Base-by-base conservation (phyloP, 768 basidiomycete species). In the Lentinula sp. region DNA sequence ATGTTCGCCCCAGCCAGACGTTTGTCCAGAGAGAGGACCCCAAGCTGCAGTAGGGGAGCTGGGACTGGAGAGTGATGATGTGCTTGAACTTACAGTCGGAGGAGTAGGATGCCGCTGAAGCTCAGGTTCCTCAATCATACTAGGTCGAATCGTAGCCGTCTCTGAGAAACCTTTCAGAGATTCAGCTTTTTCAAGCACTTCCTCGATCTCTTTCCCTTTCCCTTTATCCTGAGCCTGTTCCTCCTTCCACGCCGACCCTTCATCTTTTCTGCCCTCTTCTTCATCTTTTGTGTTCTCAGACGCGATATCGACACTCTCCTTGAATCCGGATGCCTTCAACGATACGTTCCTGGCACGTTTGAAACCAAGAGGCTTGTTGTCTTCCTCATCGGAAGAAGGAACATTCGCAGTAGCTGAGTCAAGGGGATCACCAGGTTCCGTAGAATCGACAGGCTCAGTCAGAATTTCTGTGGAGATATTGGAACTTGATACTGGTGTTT, bases 1-100 rank as follows among this genome's bases (percentile, higher is more conserved):
- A 55, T 78, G 76, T 28, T 79, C 76, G 23, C 74, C 72, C 87
- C 88, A 90, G 16, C 77, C 81, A 2, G 52, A 32, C 16, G 33
- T 54, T 36, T 20, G 53, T 18, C 32, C 54, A 20, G 70, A 63
- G n/a, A 63, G 53, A 35, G 62, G 58, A 16, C 62, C 63, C 56
- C 39, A 76, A 54, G 12, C 66, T 61, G 62, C 55, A 4, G 55
- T 32, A 6, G 55, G 41, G 36, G 50, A 60, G 15, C n/a, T 46
- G 16, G 41, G 50, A 41, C 33, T 35, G 41, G 45, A 57, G 3
- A 36, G 13, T 6, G 45, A 57, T 4, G 57, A 59, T 42, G 32
- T 48, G 20, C 55, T 56, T 12, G 55, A 56, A 16, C 23, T 43
- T 4, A 43, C 20, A 32, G 55, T 48, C 10, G 50, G 59, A 10